phyloP scores from a whole-genome alignment of 805 yeast genomes.

The Candida boleticola region DNA sequence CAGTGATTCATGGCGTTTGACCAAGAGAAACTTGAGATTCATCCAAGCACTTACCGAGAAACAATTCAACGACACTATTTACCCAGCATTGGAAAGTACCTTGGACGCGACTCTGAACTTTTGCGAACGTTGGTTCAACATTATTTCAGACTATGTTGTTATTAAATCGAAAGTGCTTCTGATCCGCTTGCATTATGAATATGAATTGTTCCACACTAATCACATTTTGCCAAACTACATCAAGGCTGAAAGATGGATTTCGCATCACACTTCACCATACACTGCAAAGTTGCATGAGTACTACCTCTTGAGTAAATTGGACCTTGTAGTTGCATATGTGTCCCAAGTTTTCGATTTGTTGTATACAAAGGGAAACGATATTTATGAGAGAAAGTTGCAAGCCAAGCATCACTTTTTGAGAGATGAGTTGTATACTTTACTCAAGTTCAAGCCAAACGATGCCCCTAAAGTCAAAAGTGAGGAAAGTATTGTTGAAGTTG shows the following conservation, averaged over 20 bases:
- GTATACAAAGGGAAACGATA: constrained; percentile 4
- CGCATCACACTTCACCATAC: background rate
- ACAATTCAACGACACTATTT: background rate
- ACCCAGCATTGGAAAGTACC: background rate
- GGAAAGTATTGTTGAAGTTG: constrained; percentile 16
- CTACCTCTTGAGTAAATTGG: background rate
- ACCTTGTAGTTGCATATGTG: background rate
- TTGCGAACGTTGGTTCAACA: background rate
- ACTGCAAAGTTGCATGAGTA: background rate
- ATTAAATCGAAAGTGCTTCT: background rate
- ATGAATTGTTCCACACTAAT: background rate
- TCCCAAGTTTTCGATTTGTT: background rate
- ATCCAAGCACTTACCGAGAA: background rate
- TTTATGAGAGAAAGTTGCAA: constrained; percentile 3
- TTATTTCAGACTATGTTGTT: background rate
- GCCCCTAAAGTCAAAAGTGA: constrained; percentile 1
- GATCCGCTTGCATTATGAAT: background rate
- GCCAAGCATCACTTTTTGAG: constrained; percentile 5
- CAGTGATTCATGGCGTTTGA: background rate
- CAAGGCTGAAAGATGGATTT: background rate
- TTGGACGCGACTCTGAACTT: background rate
- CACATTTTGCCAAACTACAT: constrained; percentile 1
- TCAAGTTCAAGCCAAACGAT: background rate
- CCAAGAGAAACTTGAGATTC: background rate
- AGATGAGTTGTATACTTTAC: constrained; percentile 3